Evolutionary conservation across 352 stramenopile species (phyloP).

Genomic region (Thraustochytrium sp.): DNA sequence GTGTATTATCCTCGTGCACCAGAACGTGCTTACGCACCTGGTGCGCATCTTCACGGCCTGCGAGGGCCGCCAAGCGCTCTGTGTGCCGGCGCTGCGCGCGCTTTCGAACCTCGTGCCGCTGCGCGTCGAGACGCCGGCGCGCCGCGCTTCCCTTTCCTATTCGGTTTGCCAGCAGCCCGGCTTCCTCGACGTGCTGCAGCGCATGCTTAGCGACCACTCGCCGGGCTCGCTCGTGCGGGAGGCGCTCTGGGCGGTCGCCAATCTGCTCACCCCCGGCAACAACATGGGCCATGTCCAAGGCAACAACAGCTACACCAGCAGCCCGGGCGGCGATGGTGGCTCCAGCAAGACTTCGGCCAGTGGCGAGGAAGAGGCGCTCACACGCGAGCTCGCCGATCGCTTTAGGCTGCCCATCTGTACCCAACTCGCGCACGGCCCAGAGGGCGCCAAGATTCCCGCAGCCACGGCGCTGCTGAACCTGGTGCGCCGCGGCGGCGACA

Average conservation of each 20-base stretch:
- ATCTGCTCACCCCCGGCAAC: constrained; percentile 52
- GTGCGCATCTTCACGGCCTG: constrained; percentile 54
- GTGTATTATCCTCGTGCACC: constrained; percentile 61
- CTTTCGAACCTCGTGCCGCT: constrained; percentile 69
- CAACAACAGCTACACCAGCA: not conserved
- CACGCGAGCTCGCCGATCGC: not conserved
- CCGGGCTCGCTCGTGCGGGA: constrained; percentile 59
- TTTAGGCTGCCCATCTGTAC: not conserved
- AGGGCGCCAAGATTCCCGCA: not conserved
- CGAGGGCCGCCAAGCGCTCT: constrained; percentile 51
- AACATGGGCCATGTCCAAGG: no score
- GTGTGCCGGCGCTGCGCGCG: constrained; percentile 65
- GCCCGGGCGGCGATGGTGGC: not conserved
- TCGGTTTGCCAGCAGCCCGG: constrained; percentile 59
- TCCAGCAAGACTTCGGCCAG: not conserved
- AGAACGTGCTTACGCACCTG: constrained; percentile 60
- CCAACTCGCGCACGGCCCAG: not conserved
- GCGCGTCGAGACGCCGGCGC: constrained; percentile 51
- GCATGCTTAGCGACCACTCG: constrained; percentile 58
- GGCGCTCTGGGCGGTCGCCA: constrained; percentile 58
- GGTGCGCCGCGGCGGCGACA: not conserved
- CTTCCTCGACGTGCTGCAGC: constrained; percentile 62
- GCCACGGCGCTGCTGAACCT: not conserved
- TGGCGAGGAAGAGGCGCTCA: not conserved
- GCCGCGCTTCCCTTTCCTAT: constrained; percentile 42